A percentile compares a stretch with the other conserved stretches of the same genome.
Conservation (phyloP, 306 rosid genomes). For the Cotoneaster glaucophyllus region DNA sequence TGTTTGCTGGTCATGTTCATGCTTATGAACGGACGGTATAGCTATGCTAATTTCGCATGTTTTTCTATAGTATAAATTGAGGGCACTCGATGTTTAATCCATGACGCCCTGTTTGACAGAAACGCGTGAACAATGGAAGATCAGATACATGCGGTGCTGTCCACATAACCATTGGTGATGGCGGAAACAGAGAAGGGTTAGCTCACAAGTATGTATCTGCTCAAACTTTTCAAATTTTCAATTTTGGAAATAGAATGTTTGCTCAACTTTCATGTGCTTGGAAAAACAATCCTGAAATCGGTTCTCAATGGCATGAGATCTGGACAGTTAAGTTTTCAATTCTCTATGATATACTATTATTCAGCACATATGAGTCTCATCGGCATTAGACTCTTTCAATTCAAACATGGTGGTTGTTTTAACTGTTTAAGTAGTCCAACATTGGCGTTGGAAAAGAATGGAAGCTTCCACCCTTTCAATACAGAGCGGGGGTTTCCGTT, state of each 20-base stretch:
- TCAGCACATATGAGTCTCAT: background rate
- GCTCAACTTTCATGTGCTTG: background rate
- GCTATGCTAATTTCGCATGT: background rate
- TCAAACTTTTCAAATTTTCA: background rate
- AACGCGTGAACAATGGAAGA: conserved; percentile 57
- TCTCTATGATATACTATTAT: too few species aligned
- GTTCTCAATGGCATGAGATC: background rate
- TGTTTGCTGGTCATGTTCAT: conserved; percentile 82
- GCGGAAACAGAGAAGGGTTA: conserved; percentile 90
- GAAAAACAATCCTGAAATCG: background rate
- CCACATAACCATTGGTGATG: conserved; percentile 88
- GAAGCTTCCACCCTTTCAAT: background rate
- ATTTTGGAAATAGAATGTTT: background rate
- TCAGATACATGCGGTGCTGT: conserved; percentile 74
- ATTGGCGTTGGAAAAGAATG: background rate
- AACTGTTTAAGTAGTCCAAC: background rate
- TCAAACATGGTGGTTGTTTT: background rate
- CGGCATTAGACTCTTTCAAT: background rate
- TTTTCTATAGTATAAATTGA: background rate
- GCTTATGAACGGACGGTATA: conserved; percentile 90
- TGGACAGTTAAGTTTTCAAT: background rate
- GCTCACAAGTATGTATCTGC: conserved; percentile 48
- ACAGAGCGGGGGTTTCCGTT: background rate
- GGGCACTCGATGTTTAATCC: conserved; percentile 3
- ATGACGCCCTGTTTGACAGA: conserved; percentile 31